These are phyloP conservation scores for Coemansia sp. DNA, from an alignment of 371 early-diverging fungal species.

Conservation along the genomic window DNA sequence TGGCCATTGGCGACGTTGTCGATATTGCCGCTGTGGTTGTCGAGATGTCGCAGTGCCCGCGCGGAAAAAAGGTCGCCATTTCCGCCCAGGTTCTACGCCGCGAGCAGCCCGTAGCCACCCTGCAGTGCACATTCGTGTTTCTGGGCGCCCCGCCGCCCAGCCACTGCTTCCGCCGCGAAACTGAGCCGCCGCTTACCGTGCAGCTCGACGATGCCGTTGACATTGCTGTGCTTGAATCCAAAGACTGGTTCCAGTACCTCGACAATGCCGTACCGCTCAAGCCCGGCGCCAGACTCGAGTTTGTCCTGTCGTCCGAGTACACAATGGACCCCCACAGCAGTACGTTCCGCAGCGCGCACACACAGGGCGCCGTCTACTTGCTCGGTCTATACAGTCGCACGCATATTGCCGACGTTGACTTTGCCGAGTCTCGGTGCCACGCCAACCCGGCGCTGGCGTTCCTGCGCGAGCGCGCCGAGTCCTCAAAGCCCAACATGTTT, in stretches of 20 bases:
- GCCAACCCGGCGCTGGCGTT: slow-evolving; percentile 44
- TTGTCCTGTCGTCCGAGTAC: slow-evolving; percentile 71
- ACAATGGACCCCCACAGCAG: slow-evolving; percentile 66
- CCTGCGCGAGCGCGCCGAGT: slow-evolving; percentile 21
- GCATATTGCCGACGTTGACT: slow-evolving; percentile 77
- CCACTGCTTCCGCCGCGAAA: slow-evolving; percentile 59
- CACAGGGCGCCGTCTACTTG: slow-evolving; percentile 75
- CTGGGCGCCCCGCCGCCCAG: slow-evolving; percentile 78
- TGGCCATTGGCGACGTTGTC: slow-evolving; percentile 76
- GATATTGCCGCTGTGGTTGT: slow-evolving; percentile 56
- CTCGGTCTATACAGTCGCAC: slow-evolving; percentile 44
- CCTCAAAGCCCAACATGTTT: slow-evolving; percentile 5
- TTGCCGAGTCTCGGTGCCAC: slow-evolving; percentile 55
- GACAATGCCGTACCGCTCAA: slow-evolving; percentile 60
- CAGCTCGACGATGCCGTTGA: slow-evolving; percentile 67
- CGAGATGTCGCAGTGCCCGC: slow-evolving; percentile 20
- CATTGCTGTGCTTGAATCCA: slow-evolving; percentile 80
- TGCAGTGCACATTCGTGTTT: slow-evolving; percentile 74
- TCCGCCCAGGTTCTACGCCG: slow-evolving; percentile 56
- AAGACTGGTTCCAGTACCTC: slow-evolving; percentile 87
- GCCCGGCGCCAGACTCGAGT: slow-evolving; percentile 71
- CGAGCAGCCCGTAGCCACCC: slow-evolving; percentile 18
- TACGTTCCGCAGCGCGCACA: slow-evolving; percentile 63
- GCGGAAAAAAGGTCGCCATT: slow-evolving; percentile 86
- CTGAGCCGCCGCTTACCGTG: slow-evolving; percentile 73